Evolutionary conservation across 2,329 filamentous ascomycete species (phyloP).

Genomic region (Penicillium vulpinum): DNA sequence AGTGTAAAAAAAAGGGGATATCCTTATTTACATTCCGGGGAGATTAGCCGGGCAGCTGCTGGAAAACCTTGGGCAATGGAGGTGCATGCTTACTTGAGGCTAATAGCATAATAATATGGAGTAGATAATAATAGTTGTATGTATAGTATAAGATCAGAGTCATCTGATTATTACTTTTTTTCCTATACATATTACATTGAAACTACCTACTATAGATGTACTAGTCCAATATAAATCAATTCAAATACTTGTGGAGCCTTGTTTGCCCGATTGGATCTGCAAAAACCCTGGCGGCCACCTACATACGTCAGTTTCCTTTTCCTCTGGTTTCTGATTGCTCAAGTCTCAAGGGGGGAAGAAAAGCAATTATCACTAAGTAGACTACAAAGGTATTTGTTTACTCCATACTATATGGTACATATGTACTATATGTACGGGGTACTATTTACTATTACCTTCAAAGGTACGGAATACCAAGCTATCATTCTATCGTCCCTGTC

Average conservation of each 20-base stretch:
- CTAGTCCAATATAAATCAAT: conserved; percentile 1
- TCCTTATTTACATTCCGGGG: conserved; percentile 18
- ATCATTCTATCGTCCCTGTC: not conserved
- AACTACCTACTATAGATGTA: not conserved
- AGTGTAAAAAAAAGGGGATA: conserved; percentile 5
- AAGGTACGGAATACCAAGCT: not conserved
- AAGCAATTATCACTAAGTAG: not conserved
- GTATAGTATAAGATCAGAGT: conserved; percentile 7
- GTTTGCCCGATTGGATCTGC: conserved; percentile 8
- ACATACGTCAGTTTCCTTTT: conserved; percentile 13
- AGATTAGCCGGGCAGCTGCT: conserved; percentile 18
- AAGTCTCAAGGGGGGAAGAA: conserved; percentile 2
- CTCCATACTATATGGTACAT: not conserved
- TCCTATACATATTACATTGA: not conserved
- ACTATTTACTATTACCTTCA: not conserved
- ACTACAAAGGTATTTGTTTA: conserved; percentile 3
- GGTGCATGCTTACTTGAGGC: not conserved
- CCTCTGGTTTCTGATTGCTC: conserved; percentile 10
- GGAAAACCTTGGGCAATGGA: too few species aligned
- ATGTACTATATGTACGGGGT: too few species aligned
- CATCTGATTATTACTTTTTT: conserved; percentile 1
- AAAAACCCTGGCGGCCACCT: not conserved
- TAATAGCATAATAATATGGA: not conserved
- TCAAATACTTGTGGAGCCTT: not conserved
- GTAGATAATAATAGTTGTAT: not conserved